A percentile compares a stretch with the other conserved stretches of the same genome.
Evolutionary conservation across 1,284 basidiomycete species (phyloP).

Genomic region (Tremellales sp.): DNA sequence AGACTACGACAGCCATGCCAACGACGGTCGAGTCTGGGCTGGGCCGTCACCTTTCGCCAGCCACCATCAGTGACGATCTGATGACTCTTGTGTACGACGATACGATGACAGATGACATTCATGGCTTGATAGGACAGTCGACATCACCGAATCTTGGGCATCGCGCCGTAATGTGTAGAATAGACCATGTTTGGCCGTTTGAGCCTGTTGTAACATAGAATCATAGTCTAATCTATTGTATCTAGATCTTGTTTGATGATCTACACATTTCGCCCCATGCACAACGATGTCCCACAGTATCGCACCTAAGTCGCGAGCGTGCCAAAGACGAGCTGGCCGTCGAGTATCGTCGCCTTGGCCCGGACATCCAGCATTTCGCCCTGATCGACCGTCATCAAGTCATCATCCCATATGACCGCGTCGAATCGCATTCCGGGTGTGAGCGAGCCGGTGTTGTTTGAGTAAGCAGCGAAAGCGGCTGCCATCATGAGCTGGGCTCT

Average conservation of each 20-base stretch:
- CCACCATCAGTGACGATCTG: no score
- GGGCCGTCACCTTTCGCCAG: background rate
- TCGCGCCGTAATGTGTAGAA: background rate
- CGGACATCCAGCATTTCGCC: constrained; percentile 65
- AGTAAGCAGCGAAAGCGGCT: constrained; percentile 78
- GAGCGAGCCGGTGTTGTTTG: constrained; percentile 62
- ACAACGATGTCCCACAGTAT: background rate
- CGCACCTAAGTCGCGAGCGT: background rate
- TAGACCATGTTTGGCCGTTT: background rate
- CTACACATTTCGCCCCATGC: background rate
- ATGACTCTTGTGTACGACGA: no score
- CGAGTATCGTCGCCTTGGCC: constrained; percentile 71
- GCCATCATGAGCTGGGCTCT: background rate
- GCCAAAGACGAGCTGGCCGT: constrained; percentile 63
- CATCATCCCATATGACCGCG: constrained; percentile 71
- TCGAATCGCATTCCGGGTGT: constrained; percentile 74
- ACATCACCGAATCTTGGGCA: background rate
- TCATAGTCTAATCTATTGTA: background rate
- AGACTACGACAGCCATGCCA: background rate
- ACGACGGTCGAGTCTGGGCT: background rate
- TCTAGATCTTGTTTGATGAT: no score
- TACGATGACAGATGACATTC: no score
- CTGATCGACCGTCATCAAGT: constrained; percentile 66
- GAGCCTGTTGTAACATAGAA: background rate
- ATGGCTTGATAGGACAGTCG: background rate